Conservation (phyloP, 2,329 filamentous ascomycete species). For the Phoma sp. region DNA sequence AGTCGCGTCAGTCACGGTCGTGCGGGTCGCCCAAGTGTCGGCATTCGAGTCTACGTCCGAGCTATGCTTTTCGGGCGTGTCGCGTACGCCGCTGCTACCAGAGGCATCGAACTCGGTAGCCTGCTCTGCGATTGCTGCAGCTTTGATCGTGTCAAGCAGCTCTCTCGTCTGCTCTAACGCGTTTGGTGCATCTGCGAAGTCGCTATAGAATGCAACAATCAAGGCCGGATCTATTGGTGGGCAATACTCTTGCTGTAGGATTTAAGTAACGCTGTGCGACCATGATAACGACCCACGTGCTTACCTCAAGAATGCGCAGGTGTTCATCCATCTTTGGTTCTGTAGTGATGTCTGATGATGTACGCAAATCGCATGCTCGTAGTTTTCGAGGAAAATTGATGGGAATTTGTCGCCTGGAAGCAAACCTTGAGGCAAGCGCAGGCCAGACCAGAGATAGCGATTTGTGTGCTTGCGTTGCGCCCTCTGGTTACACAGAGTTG, state of each 20-base stretch:
- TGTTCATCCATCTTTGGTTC: constrained; percentile 46
- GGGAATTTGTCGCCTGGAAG: background rate
- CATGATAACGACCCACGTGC: background rate
- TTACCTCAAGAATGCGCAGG: constrained; percentile 42
- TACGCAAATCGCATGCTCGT: constrained; percentile 37
- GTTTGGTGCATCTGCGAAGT: constrained; percentile 68
- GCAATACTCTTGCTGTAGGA: constrained; percentile 69
- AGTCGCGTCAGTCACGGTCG: constrained; percentile 58
- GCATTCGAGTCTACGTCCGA: constrained; percentile 44
- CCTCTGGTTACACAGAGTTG: background rate
- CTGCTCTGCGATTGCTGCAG: constrained; percentile 70
- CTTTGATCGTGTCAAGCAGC: constrained; percentile 70
- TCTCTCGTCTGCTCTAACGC: constrained; percentile 60
- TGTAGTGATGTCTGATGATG: constrained; percentile 32
- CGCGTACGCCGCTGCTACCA: constrained; percentile 61
- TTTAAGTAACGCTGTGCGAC: constrained; percentile 22
- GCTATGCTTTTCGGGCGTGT: constrained; percentile 24
- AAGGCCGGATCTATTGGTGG: constrained; percentile 78
- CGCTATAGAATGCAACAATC: constrained; percentile 75
- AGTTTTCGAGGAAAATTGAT: background rate
- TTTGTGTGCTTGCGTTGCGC: background rate
- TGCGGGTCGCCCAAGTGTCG: constrained; percentile 48
- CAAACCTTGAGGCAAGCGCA: background rate
- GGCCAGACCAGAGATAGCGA: background rate
- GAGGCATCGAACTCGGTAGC: constrained; percentile 79